Conservation (phyloP, 352 stramenopile species). For the Thalassiosira hispida region DNA sequence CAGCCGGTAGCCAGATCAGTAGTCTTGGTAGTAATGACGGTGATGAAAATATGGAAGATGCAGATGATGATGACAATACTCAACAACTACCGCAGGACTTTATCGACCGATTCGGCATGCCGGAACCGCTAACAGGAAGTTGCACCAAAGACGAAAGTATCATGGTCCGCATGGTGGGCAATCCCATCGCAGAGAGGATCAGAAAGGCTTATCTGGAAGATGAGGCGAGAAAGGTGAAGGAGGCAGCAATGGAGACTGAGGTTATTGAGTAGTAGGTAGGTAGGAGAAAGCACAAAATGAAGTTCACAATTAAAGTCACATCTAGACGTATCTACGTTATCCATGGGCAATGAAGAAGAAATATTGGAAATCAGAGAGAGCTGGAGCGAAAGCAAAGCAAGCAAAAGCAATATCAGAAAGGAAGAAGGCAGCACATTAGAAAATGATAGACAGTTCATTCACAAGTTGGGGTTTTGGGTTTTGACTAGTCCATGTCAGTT, state of each 20-base stretch:
- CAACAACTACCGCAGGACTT: slow-evolving; percentile 27
- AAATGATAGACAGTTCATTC: too few relatives aligned
- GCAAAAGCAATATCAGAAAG: too few relatives aligned
- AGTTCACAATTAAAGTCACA: too few relatives aligned
- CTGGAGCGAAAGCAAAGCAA: too few relatives aligned
- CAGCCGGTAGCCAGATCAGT: not conserved
- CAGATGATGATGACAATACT: not conserved
- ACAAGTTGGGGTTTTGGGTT: too few relatives aligned
- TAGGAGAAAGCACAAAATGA: not conserved
- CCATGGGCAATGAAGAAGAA: too few relatives aligned
- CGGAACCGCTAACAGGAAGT: slow-evolving; percentile 8
- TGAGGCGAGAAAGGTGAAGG: slow-evolving; percentile 19
- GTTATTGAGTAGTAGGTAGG: not conserved
- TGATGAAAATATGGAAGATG: not conserved
- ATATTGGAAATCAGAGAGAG: too few relatives aligned
- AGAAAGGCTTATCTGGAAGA: slow-evolving; percentile 22
- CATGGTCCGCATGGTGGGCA: slow-evolving; percentile 26
- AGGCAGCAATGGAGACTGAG: not conserved
- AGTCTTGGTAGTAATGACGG: not conserved
- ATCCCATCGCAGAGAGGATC: slow-evolving; percentile 18
- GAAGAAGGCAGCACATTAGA: too few relatives aligned
- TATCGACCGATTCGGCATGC: slow-evolving; percentile 37
- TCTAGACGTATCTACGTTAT: too few relatives aligned
- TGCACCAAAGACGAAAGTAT: slow-evolving; percentile 21
- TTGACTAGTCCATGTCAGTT: too few relatives aligned